These are phyloP conservation scores for Testicularia cyperi DNA, from an alignment of 1,284 basidiomycete species.

Conservation along the genomic window DNA sequence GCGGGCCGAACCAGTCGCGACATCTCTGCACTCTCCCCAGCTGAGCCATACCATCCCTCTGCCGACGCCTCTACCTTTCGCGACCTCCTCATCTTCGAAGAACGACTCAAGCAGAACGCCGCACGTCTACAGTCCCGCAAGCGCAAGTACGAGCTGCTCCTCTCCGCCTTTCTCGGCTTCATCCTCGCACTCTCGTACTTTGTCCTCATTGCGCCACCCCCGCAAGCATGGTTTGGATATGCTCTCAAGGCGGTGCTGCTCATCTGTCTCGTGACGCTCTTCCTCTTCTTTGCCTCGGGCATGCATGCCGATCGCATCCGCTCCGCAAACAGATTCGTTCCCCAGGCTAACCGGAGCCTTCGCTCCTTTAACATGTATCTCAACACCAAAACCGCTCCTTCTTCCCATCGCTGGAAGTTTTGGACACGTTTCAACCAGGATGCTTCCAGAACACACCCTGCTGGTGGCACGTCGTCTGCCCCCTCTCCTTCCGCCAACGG, in stretches of 20 bases:
- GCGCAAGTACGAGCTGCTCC: conserved; percentile 72
- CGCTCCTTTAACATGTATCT: conserved; percentile 94
- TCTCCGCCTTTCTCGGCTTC: conserved; percentile 63
- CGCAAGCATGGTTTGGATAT: conserved; percentile 43
- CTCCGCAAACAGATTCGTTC: conserved; percentile 96
- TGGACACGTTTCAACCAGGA: no score
- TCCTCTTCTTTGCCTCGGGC: conserved; percentile 93
- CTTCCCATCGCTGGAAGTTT: conserved; percentile 41
- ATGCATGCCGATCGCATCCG: conserved; percentile 95
- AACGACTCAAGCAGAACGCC: conserved; percentile 90
- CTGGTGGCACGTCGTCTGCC: no score
- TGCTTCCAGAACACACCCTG: no score
- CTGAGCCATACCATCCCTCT: conserved; percentile 63
- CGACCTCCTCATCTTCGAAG: conserved; percentile 90
- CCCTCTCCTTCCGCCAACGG: no score
- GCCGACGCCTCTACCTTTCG: conserved; percentile 76
- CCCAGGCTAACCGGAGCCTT: conserved; percentile 88
- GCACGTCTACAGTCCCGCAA: conserved; percentile 77
- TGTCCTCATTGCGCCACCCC: conserved; percentile 65
- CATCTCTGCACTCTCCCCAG: no score
- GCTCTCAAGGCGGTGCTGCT: conserved; percentile 43
- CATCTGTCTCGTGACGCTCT: conserved; percentile 70
- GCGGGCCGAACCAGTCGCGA: no score
- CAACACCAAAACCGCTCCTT: conserved; percentile 80
- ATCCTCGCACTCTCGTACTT: conserved; percentile 74